Base-by-base conservation (phyloP, 371 early-diverging fungal genomes). In the Zancudomyces culisetae region DNA sequence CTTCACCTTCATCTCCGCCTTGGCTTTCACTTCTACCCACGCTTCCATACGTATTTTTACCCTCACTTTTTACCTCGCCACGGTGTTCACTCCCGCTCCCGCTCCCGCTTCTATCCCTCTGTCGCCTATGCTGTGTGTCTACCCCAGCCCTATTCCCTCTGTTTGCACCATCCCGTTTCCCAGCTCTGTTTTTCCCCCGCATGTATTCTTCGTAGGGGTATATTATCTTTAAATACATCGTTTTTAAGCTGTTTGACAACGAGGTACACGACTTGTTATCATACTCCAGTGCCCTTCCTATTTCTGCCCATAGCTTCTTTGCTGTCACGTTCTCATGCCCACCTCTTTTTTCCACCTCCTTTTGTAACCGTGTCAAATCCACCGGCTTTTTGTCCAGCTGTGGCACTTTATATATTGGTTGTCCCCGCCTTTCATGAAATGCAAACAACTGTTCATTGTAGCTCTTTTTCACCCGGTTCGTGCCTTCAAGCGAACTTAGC, bases 401-500 rank as follows among this genome's bases (percentile, higher is more conserved):
- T 2, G 93, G 92, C 18, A 88, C 71, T 57, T 80, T 77, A 52
- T 63, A 67, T 42, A 87, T 71, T 0, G 80, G 77, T 24, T 76
- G 78, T 2, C 86, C 85, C 41, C 76, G 71, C 55, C 85, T 79
- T 19, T 77, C 70, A 59, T 96, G 95, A 61, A 83, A 94, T 61
- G 81, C 77, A 62, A 81, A 77, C 20, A 96, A 71, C 66, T 87
- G 87, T 55, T 92, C 90, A 43, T 87, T 70, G 61, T 88, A 96
- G 63, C 89, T 88, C 52, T 89, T 75, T 30, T 80, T 82, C 20
- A 81, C 73, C 42, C 94, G 73, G 3, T 89, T 86, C 57, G 78
- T 76, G 26, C 92, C 95, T 52, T 90, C 90, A 74, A 94, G 83
- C 24, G 80, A 77, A 66, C 89, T 92, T 24, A 96, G 74, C 60